Evolutionary conservation across 2,329 filamentous ascomycete species (phyloP).

Genomic region (Pseudogymnoascus sp.): DNA sequence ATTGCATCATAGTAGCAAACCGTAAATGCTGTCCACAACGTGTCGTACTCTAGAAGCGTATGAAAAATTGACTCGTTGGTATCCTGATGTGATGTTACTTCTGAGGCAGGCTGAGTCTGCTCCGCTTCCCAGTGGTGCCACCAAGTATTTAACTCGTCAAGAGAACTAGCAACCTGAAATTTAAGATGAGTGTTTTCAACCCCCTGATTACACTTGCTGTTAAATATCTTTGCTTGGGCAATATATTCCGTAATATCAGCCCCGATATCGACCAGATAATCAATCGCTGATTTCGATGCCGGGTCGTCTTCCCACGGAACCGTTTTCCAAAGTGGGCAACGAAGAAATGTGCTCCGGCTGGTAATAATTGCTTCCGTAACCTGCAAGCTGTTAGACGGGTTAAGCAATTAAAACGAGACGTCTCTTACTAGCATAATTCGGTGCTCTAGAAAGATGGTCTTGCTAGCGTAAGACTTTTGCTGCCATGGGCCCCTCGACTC

Average conservation of each 20-base stretch:
- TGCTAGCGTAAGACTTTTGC: no score
- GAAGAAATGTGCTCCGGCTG: slow-evolving; percentile 13
- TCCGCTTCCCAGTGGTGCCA: slow-evolving; percentile 12
- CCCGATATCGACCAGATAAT: slow-evolving; percentile 15
- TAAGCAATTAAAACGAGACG: no score
- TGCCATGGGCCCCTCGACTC: no score
- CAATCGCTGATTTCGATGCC: slow-evolving; percentile 11
- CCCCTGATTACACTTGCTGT: not conserved
- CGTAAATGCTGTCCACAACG: slow-evolving; percentile 10
- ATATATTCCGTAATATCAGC: slow-evolving; percentile 10
- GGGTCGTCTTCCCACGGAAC: slow-evolving; percentile 16
- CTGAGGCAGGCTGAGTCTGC: not conserved
- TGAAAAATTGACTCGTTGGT: slow-evolving; percentile 6
- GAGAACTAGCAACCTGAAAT: slow-evolving; percentile 5
- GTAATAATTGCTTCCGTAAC: slow-evolving; percentile 13
- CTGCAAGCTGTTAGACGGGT: slow-evolving; percentile 7
- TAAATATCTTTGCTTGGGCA: not conserved
- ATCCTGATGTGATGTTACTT: not conserved
- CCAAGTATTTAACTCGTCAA: slow-evolving; percentile 13
- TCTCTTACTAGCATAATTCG: no score
- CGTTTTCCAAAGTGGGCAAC: slow-evolving; percentile 13
- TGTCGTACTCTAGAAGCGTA: slow-evolving; percentile 12
- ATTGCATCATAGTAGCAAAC: slow-evolving; percentile 6
- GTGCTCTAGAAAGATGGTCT: no score
- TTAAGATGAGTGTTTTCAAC: slow-evolving; percentile 1